Conservation (phyloP, 352 stramenopile species). For the Phytopythium delawarense region DNA sequence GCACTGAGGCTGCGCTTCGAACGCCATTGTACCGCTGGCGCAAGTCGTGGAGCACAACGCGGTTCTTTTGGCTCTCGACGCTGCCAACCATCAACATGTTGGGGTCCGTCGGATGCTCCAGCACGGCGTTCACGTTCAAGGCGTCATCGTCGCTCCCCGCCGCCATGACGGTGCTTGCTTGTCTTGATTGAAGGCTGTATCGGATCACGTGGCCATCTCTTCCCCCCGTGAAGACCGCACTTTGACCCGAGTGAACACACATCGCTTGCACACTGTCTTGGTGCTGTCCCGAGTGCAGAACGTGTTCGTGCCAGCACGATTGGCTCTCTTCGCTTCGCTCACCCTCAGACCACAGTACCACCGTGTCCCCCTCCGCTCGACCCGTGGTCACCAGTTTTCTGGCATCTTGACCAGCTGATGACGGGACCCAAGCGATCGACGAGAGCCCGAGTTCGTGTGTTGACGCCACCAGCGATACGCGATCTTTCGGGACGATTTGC, state of each 20-base stretch:
- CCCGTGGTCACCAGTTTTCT: background rate
- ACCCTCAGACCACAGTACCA: background rate
- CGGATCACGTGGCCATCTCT: background rate
- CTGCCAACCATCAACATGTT: background rate
- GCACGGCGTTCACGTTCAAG: background rate
- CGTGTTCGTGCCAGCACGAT: background rate
- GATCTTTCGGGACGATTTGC: background rate
- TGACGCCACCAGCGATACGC: background rate
- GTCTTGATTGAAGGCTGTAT: background rate
- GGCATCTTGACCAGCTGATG: background rate
- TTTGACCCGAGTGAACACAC: background rate
- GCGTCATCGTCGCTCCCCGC: background rate
- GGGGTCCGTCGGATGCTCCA: constrained; percentile 1
- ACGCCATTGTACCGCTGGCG: background rate
- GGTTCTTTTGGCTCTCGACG: background rate
- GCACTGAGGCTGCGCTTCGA: background rate
- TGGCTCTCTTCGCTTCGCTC: background rate
- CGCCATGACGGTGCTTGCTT: background rate
- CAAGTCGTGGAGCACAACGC: background rate
- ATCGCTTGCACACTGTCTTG: background rate
- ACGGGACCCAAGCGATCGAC: background rate
- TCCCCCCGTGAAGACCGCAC: background rate
- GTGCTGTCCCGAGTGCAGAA: background rate
- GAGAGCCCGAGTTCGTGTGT: background rate
- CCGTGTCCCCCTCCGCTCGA: background rate